Conservation (phyloP, 768 basidiomycete genomes). For the Clavaria fumosa region DNA sequence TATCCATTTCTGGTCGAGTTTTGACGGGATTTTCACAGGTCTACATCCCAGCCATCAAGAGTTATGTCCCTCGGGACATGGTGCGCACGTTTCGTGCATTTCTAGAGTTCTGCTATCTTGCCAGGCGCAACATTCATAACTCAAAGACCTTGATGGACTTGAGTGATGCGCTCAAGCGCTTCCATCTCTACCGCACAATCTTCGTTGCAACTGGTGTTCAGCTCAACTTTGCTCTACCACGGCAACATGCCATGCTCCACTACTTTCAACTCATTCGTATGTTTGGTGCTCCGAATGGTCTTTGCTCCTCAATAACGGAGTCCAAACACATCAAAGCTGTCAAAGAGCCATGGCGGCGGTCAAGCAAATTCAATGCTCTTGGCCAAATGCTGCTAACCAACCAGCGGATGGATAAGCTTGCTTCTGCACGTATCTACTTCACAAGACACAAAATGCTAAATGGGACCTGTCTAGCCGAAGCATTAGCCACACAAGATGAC, state of each 20-base stretch:
- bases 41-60: constrained; percentile 12
- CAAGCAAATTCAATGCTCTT: constrained; percentile 12
- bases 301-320: constrained; percentile 15
- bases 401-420: constrained; percentile 13
- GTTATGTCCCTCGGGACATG: constrained; percentile 10
- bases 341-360: constrained; percentile 14
- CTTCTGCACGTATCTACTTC: constrained; percentile 10
- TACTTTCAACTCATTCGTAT: constrained; percentile 9
- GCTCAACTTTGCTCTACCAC: constrained; percentile 9
- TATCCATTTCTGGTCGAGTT: background rate
- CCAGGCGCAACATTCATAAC: constrained; percentile 8
- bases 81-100: constrained; percentile 10
- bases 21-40: constrained; percentile 9
- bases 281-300: constrained; percentile 12
- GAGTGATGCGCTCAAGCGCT: constrained; percentile 4
- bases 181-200: constrained; percentile 9
- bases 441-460: constrained; percentile 9
- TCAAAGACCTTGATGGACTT: constrained; percentile 6
- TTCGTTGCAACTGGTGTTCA: constrained; percentile 8
- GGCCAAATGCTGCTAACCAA: constrained; percentile 14
- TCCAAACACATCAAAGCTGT: too few relatives aligned
- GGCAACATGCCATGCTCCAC: constrained; percentile 12
- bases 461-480: background rate
- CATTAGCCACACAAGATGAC: too few relatives aligned
- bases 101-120: constrained; percentile 15